Evolutionary conservation across 163 green algal species (phyloP).

Genomic region (Scenedesmus sp.): DNA sequence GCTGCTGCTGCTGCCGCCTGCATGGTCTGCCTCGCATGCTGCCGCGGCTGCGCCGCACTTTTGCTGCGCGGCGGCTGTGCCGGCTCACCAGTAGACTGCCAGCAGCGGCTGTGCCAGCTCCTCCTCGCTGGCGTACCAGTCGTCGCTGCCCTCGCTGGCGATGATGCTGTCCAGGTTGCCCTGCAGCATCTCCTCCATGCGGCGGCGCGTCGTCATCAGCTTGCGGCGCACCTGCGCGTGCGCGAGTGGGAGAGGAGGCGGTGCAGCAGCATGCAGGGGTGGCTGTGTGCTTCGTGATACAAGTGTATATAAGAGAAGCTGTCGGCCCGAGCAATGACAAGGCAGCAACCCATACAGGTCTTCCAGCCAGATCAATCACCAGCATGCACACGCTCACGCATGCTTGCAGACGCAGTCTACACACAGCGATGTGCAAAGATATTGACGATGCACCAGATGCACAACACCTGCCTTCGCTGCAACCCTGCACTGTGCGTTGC

Average conservation of each 20-base stretch:
- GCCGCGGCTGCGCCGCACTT: not conserved
- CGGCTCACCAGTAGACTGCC: constrained; percentile 85
- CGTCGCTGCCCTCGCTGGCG: not conserved
- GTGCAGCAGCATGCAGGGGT: not conserved
- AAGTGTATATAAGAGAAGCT: too few species aligned
- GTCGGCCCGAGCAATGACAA: too few species aligned
- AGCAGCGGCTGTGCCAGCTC: constrained; percentile 82
- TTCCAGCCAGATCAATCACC: too few species aligned
- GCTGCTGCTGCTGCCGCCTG: not conserved
- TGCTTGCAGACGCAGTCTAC: too few species aligned
- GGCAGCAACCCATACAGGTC: too few species aligned
- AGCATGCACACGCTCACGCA: too few species aligned
- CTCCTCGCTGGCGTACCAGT: constrained; percentile 70
- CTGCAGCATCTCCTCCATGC: constrained; percentile 90
- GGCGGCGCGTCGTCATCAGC: constrained; percentile 86
- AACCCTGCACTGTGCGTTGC: not conserved
- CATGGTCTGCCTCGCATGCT: not conserved
- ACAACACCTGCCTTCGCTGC: too few species aligned
- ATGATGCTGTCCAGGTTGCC: constrained; percentile 51
- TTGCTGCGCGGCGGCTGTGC: not conserved
- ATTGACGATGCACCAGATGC: too few species aligned
- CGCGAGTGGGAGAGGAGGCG: not conserved
- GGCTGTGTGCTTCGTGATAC: too few species aligned
- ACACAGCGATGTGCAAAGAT: too few species aligned
- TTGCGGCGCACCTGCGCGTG: constrained; percentile 83